These are phyloP conservation scores for Rhinocladiella similis DNA, from an alignment of 2,329 filamentous ascomycete species.

Conservation along the genomic window DNA sequence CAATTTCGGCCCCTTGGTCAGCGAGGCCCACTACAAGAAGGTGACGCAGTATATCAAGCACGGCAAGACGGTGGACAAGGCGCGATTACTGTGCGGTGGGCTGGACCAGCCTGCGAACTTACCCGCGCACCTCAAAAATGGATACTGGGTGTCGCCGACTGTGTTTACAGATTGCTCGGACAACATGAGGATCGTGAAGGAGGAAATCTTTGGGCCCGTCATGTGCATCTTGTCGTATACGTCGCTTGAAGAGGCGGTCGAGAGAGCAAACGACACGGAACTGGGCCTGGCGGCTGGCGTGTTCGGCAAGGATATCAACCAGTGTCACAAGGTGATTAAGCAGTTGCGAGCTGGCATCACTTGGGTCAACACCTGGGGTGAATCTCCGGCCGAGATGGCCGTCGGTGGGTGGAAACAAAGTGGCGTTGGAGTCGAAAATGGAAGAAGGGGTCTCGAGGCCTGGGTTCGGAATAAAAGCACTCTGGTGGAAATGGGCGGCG, in stretches of 20 bases:
- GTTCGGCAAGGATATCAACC: slow-evolving; percentile 73
- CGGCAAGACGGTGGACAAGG: slow-evolving; percentile 71
- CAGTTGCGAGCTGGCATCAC: slow-evolving; percentile 81
- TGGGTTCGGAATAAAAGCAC: slow-evolving; percentile 90
- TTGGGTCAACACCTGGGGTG: slow-evolving; percentile 94
- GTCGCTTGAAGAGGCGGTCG: slow-evolving; percentile 67
- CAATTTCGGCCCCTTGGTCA: slow-evolving; percentile 84
- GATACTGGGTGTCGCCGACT: slow-evolving; percentile 84
- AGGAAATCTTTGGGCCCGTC: slow-evolving; percentile 89
- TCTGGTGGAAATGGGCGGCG: slow-evolving; percentile 75
- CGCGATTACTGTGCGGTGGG: slow-evolving; percentile 73
- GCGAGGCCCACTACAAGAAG: slow-evolving; percentile 71
- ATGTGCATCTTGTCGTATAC: slow-evolving; percentile 78
- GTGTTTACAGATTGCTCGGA: slow-evolving; percentile 86
- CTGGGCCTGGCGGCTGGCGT: slow-evolving; percentile 82
- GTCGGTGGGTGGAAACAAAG: slow-evolving; percentile 92
- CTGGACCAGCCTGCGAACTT: slow-evolving; percentile 56
- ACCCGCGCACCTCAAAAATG: slow-evolving; percentile 54
- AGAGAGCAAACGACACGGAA: slow-evolving; percentile 72
- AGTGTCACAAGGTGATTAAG: slow-evolving; percentile 70
- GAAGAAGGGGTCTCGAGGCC: slow-evolving; percentile 72
- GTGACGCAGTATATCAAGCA: slow-evolving; percentile 75
- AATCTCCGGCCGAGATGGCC: slow-evolving; percentile 86
- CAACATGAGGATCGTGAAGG: slow-evolving; percentile 72
- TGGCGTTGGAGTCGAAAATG: slow-evolving; percentile 85